These are phyloP conservation scores for Gentiana straminea DNA, from an alignment of 257 asterid species.

Conservation along the genomic window DNA sequence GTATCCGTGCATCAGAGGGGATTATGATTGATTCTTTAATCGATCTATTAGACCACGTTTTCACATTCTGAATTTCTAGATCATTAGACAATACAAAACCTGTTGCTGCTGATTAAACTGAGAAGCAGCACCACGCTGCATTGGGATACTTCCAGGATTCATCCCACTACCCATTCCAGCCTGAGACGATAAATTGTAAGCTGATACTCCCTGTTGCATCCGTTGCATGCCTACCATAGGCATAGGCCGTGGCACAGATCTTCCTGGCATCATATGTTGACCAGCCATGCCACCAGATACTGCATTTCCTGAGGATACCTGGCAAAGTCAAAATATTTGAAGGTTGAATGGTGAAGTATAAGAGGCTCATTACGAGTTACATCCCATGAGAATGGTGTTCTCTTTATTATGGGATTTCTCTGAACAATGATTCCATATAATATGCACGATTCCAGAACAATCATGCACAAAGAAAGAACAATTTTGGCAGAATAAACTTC, in stretches of 20 bases:
- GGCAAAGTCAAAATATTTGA: constrained; percentile 2
- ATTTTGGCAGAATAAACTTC: too few relatives aligned
- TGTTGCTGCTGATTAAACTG: constrained; percentile 95
- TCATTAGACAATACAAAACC: constrained; percentile 18
- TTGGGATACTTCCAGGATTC: constrained; percentile 71
- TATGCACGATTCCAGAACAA: too few relatives aligned
- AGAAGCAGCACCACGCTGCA: constrained; percentile 80
- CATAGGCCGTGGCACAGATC: constrained; percentile 79
- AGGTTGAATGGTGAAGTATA: too few relatives aligned
- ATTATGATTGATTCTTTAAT: too few relatives aligned
- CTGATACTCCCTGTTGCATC: constrained; percentile 74
- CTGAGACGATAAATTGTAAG: constrained; percentile 75
- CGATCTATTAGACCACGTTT: too few relatives aligned
- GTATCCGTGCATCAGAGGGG: too few relatives aligned
- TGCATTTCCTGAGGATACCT: constrained; percentile 69
- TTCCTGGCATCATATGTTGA: constrained; percentile 64
- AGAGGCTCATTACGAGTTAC: too few relatives aligned
- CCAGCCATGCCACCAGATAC: constrained; percentile 62
- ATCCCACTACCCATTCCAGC: constrained; percentile 77
- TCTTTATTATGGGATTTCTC: too few relatives aligned
- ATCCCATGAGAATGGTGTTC: too few relatives aligned
- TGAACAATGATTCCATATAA: too few relatives aligned
- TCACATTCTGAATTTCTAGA: too few relatives aligned
- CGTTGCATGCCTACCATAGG: constrained; percentile 74
- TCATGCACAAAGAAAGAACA: too few relatives aligned